phyloP scores from a whole-genome alignment of 108 stramenopile species.

The Cyclotella choctawhatcheeana region DNA sequence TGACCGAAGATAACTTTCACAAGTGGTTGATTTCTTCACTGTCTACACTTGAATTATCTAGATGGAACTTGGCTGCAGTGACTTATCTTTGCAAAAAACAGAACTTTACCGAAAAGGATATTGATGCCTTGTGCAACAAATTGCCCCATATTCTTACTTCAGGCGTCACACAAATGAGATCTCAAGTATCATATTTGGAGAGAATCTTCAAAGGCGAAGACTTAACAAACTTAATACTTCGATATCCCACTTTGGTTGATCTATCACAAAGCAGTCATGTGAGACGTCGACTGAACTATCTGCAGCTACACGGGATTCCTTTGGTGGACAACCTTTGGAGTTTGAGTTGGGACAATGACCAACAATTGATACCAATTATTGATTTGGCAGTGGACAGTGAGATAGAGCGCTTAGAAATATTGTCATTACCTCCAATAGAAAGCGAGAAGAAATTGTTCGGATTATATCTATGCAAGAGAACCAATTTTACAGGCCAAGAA shows the following conservation, averaged over 20 bases:
- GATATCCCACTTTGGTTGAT: conserved; percentile 22
- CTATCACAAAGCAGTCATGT: conserved; percentile 10
- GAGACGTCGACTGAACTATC: conserved; percentile 22
- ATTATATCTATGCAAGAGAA: conserved; percentile 15
- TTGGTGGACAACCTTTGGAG: neutral
- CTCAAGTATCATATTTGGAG: conserved; percentile 19
- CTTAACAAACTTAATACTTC: conserved; percentile 16
- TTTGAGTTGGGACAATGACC: too few relatives aligned
- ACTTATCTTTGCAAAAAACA: conserved; percentile 12
- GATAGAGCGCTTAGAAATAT: conserved; percentile 13
- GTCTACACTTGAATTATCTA: neutral
- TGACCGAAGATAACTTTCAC: conserved; percentile 66
- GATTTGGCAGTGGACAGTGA: conserved; percentile 16
- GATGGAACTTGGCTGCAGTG: conserved; percentile 20
- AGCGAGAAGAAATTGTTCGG: conserved; percentile 16
- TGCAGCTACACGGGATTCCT: conserved; percentile 18
- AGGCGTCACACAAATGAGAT: conserved; percentile 3
- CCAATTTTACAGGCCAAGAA: conserved; percentile 23
- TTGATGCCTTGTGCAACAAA: conserved; percentile 9
- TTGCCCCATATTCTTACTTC: conserved; percentile 2
- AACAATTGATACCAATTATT: conserved; percentile 22
- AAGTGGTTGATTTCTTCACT: conserved; percentile 60
- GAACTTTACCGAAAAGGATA: conserved; percentile 21
- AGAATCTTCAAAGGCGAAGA: conserved; percentile 8
- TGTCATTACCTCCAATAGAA: conserved; percentile 12